Evolutionary conservation across 1,284 basidiomycete genomes (phyloP).

Genomic region (Mycena citricolor): DNA sequence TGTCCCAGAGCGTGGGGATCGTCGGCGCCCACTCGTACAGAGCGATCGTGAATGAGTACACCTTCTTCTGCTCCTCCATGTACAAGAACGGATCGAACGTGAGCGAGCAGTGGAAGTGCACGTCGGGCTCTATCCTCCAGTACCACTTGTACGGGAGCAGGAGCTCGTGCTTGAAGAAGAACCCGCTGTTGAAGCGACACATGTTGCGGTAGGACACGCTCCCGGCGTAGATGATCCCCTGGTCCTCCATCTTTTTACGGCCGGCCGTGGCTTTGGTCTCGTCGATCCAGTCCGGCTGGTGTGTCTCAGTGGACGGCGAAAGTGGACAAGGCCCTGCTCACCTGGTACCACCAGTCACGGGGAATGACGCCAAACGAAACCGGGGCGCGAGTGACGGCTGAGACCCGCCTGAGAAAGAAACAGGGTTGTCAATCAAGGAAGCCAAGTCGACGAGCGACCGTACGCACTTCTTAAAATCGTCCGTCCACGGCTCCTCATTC

Average conservation of each 20-base stretch:
- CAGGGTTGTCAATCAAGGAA: background rate
- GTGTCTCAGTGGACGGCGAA: background rate
- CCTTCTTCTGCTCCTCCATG: slow-evolving; percentile 87
- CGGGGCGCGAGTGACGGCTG: slow-evolving; percentile 10
- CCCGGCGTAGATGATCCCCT: slow-evolving; percentile 74
- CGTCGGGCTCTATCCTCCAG: slow-evolving; percentile 67
- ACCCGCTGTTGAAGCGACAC: slow-evolving; percentile 84
- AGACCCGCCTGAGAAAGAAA: slow-evolving; percentile 10
- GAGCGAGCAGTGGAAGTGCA: slow-evolving; percentile 86
- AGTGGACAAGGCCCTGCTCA: background rate
- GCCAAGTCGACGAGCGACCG: background rate
- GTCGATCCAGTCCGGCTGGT: slow-evolving; percentile 69
- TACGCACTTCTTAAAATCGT: slow-evolving; percentile 67
- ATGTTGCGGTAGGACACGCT: slow-evolving; percentile 58
- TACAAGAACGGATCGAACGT: slow-evolving; percentile 87
- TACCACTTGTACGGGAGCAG: slow-evolving; percentile 75
- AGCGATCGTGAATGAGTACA: slow-evolving; percentile 80
- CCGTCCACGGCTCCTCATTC: slow-evolving; percentile 70
- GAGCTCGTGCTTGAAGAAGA: slow-evolving; percentile 73
- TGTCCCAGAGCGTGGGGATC: slow-evolving; percentile 72
- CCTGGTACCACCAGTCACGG: slow-evolving; percentile 22
- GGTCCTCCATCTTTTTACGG: slow-evolving; percentile 63
- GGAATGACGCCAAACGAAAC: slow-evolving; percentile 22
- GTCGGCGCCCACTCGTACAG: slow-evolving; percentile 77
- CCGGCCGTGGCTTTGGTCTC: slow-evolving; percentile 62